A percentile compares a stretch with the other conserved stretches of the same genome.
These are phyloP conservation scores for Vitis cinerea DNA, from an alignment of 164 flowering plant species.

Conservation along the genomic window DNA sequence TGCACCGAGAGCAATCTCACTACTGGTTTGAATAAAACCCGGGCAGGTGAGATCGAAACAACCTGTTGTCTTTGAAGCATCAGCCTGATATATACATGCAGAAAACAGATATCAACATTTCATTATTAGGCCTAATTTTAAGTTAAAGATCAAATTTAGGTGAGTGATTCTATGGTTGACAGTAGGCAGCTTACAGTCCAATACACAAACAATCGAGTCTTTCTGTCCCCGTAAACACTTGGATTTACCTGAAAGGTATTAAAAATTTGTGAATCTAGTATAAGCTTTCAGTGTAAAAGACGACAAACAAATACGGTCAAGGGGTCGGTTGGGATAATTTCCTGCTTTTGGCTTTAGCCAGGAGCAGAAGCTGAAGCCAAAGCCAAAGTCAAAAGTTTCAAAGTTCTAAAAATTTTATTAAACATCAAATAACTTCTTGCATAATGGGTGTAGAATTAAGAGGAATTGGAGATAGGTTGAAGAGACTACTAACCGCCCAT, in stretches of 20 bases:
- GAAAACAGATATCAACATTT: not conserved
- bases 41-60: constrained; percentile 59
- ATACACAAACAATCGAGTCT: constrained; percentile 43
- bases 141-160: not conserved
- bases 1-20: constrained; percentile 54
- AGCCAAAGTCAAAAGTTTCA: too few species aligned
- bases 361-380: too few species aligned
- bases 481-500: constrained; percentile 45
- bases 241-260: constrained; percentile 49
- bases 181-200: constrained; percentile 51
- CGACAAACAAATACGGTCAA: too few species aligned
- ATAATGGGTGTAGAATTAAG: too few species aligned
- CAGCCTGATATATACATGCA: constrained; percentile 25
- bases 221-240: constrained; percentile 45
- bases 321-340: too few species aligned
- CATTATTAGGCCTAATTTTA: not conserved
- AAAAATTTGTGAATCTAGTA: not conserved
- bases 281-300: too few species aligned
- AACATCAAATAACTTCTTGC: too few species aligned
- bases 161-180: not conserved
- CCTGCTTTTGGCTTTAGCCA: too few species aligned
- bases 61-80: constrained; percentile 40
- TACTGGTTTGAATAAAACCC: constrained; percentile 58
- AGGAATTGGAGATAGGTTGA: too few species aligned
- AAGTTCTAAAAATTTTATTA: too few species aligned